Percentiles rank a stretch among this genome's conserved stretches.
phyloP scores from a whole-genome alignment of 2,329 filamentous ascomycete species.

The Coniochaeta ligniaria region DNA sequence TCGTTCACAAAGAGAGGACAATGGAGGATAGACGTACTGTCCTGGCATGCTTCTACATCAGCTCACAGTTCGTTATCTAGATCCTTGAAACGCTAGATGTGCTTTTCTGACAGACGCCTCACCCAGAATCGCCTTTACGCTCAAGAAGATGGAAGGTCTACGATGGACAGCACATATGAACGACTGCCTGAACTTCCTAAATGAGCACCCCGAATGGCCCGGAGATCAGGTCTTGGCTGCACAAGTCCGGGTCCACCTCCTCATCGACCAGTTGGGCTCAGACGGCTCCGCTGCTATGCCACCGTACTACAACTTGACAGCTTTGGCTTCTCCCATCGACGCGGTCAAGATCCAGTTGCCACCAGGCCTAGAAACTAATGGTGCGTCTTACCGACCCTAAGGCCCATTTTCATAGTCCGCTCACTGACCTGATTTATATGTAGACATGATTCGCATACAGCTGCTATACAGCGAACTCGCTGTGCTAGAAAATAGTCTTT shows the following conservation, averaged over 20 bases:
- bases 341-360: conserved; percentile 16
- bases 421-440: neutral
- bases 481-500: conserved; percentile 27
- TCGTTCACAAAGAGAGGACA: conserved; percentile 25
- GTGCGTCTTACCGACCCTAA: conserved; percentile 8
- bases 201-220: conserved; percentile 34
- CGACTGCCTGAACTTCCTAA: conserved; percentile 42
- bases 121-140: conserved; percentile 15
- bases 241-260: conserved; percentile 31
- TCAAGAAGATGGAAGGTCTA: conserved; percentile 42
- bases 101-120: conserved; percentile 2
- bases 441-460: conserved; percentile 27
- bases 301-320: conserved; percentile 12
- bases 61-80: conserved; percentile 24
- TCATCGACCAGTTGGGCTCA: conserved; percentile 25
- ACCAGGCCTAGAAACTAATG: conserved; percentile 11
- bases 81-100: neutral
- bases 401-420: conserved; percentile 3
- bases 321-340: conserved; percentile 17
- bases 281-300: conserved; percentile 13
- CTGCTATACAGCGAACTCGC: conserved; percentile 26
- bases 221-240: conserved; percentile 41
- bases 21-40: conserved; percentile 42
- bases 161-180: conserved; percentile 54
- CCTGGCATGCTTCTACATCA: conserved; percentile 38